Evolutionary conservation across 1,284 basidiomycete genomes (phyloP).

Genomic region (Leccinum fuscescens): DNA sequence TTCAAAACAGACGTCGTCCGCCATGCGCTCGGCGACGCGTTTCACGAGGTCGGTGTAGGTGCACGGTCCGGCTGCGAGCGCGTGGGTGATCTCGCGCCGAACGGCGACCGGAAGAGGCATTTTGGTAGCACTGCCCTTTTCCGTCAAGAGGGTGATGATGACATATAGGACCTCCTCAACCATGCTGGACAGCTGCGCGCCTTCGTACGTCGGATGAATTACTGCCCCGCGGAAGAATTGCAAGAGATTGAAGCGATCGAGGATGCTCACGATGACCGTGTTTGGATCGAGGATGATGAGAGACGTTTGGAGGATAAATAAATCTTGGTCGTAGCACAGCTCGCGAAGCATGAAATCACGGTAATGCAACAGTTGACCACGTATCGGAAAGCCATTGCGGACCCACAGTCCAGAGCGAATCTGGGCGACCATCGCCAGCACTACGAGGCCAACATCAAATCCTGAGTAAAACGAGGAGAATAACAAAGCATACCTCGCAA

Average conservation of each 20-base stretch:
- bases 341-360: slow-evolving; percentile 95
- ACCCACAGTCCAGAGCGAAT: slow-evolving; percentile 97
- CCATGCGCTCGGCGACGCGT: slow-evolving; percentile 86
- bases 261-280: slow-evolving; percentile 79
- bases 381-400: slow-evolving; percentile 93
- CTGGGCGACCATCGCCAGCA: slow-evolving; percentile 88
- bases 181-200: slow-evolving; percentile 75
- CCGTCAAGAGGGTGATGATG: slow-evolving; percentile 84
- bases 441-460: slow-evolving; percentile 40
- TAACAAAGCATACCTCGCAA: slow-evolving; percentile 62
- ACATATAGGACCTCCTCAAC: slow-evolving; percentile 92
- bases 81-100: slow-evolving; percentile 87
- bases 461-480: not conserved
- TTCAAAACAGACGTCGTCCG: slow-evolving; percentile 86
- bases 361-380: slow-evolving; percentile 95
- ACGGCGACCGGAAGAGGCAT: slow-evolving; percentile 70
- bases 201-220: slow-evolving; percentile 63
- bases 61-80: slow-evolving; percentile 84
- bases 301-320: slow-evolving; percentile 88
- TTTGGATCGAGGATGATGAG: slow-evolving; percentile 81
- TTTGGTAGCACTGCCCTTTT: slow-evolving; percentile 74
- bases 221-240: slow-evolving; percentile 74
- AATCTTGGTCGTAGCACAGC: slow-evolving; percentile 94
- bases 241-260: slow-evolving; percentile 86
- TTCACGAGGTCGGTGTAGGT: slow-evolving; percentile 93